Evolutionary conservation across 768 basidiomycete species (phyloP), one percentile per base, ranked within the genome.

Genomic region (Trametes villosa): DNA sequence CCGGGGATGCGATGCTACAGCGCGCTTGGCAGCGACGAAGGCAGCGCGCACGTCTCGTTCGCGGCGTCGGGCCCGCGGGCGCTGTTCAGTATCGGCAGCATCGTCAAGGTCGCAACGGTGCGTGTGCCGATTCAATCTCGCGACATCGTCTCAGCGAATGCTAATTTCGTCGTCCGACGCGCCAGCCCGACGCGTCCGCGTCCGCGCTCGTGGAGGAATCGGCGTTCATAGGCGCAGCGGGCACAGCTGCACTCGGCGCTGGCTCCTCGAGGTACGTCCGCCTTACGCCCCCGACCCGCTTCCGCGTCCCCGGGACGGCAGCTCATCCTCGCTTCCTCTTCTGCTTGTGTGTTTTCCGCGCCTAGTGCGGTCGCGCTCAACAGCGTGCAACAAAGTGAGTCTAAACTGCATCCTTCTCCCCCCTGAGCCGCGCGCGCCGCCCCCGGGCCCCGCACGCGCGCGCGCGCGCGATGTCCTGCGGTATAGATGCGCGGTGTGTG

Each of bases 201-300:
- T 41, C 36, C 34, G 27, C 27, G 29, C 18, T 20, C 29, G 29
- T 29, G 17, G 26, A 47, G 22, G 20, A 22, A 27, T 69, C 74
- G 7, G 73, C 77, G 6, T 75, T 75, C 63, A 68, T 81, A 46
- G 81, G 81, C 50, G 76, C 74, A 15, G 53, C 56, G 20, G 63
- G 51, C 53, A 67, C 67, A 4, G 46, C 63, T 30, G 62, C 57
- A 12, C 46, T 58, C 12, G 59, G 62, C 46, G 53, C 65, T 27
- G 60, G 57, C 22, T 46, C 60, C 36, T 24, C 62, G 20, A 58
- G 44, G 69, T 66, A 53, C 42, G 63, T 24, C 12, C 53, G 9
- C 26, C 30, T 9, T 33, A 26, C 29, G 31, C n/a, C 20, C 20
- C 9, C 29, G 5, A 18, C 9, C 6, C 58, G 62, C 34, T 24